These are phyloP conservation scores for Sphaerobolus stellatus DNA, from an alignment of 1,284 basidiomycete species.

Conservation along the genomic window DNA sequence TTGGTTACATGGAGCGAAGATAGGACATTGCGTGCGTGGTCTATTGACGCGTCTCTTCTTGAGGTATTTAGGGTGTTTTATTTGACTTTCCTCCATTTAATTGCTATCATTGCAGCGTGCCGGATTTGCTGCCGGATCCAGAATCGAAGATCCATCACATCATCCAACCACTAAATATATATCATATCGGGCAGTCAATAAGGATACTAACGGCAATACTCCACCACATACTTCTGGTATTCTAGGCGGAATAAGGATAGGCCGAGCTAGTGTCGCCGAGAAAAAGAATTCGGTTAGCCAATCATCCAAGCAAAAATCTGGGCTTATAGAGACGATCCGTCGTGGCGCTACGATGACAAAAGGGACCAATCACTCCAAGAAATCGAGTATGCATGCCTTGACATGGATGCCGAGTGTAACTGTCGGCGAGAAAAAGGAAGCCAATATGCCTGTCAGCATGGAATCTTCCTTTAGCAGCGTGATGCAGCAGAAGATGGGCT, in stretches of 20 bases:
- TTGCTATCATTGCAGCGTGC: constrained; percentile 26
- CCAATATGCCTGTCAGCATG: constrained; percentile 49
- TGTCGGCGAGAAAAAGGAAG: constrained; percentile 47
- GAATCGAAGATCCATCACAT: constrained; percentile 42
- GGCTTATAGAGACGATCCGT: constrained; percentile 12
- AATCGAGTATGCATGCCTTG: constrained; percentile 58
- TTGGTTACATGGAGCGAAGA: constrained; percentile 98
- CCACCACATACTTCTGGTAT: neutral
- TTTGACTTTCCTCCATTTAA: neutral
- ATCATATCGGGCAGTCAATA: constrained; percentile 4
- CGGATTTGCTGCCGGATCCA: constrained; percentile 46
- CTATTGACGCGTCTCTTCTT: constrained; percentile 71
- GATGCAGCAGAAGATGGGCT: too few species aligned
- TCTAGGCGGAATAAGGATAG: neutral
- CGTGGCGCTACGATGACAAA: constrained; percentile 57
- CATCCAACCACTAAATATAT: constrained; percentile 3
- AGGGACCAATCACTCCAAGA: constrained; percentile 39
- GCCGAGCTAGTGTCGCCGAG: neutral
- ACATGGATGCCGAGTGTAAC: constrained; percentile 73
- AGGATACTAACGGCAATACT: neutral
- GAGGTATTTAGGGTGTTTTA: constrained; percentile 43
- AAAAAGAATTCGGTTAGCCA: neutral
- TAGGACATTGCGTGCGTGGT: constrained; percentile 90
- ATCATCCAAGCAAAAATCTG: neutral
- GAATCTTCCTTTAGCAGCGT: constrained; percentile 41